Percentiles rank a stretch among this genome's conserved stretches.
Evolutionary conservation across 257 asterid species (phyloP).

Genomic region (Gynochthodes officinalis): DNA sequence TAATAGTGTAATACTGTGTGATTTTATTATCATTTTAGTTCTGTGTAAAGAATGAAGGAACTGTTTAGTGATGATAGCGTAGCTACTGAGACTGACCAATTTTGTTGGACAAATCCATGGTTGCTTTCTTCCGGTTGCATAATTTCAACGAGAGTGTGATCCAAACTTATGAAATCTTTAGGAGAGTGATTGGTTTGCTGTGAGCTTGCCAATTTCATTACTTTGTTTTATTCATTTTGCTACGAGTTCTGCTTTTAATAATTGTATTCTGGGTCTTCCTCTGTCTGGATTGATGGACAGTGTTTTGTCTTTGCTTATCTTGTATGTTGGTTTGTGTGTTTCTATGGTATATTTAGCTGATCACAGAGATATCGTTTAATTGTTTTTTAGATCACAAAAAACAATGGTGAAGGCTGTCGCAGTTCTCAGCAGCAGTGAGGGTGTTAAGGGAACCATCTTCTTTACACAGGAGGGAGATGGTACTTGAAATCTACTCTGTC

Average conservation of each 20-base stretch:
- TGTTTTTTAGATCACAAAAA: conserved; percentile 58
- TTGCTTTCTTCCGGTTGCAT: background rate
- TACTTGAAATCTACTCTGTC: conserved; percentile 21
- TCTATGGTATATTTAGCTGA: background rate
- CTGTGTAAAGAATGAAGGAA: background rate
- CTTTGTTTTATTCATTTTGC: background rate
- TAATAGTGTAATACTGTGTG: background rate
- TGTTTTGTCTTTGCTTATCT: background rate
- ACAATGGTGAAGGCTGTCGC: conserved; percentile 93
- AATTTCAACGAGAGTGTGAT: background rate
- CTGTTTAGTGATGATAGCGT: background rate
- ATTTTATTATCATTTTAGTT: background rate
- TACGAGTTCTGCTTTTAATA: background rate
- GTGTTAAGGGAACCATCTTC: conserved; percentile 74
- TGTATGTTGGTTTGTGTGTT: background rate
- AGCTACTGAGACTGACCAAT: no score
- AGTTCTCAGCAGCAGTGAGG: conserved; percentile 86
- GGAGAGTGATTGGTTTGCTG: background rate
- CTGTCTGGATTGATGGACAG: background rate
- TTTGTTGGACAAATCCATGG: background rate
- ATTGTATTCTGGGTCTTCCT: background rate
- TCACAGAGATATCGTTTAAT: background rate
- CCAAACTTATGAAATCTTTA: background rate
- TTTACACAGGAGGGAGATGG: conserved; percentile 91
- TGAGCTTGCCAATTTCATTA: no score